phyloP scores from a whole-genome alignment of 78 protist genomes.

The Salpingoeca rosetta region DNA sequence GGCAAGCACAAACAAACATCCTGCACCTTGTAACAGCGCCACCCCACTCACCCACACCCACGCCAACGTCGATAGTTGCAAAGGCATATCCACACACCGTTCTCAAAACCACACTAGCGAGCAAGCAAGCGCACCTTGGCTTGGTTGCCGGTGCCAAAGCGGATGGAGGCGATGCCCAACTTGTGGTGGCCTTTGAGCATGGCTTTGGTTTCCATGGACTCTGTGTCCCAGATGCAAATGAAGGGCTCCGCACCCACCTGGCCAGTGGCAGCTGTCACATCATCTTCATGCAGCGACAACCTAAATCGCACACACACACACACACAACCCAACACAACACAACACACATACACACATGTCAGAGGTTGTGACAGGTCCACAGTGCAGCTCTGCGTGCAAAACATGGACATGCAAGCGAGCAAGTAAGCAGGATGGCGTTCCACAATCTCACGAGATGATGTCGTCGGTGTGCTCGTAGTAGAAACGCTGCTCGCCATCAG shows the following conservation, averaged over 20 bases:
- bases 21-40: background rate
- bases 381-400: too few species aligned
- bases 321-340: background rate
- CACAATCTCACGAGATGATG: background rate
- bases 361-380: background rate
- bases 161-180: background rate
- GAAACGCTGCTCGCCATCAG: too few species aligned
- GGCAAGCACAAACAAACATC: too few species aligned
- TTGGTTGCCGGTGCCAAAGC: background rate
- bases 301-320: too few species aligned
- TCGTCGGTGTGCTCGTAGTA: background rate
- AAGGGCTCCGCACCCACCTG: background rate
- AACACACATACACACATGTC: background rate
- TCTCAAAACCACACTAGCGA: too few species aligned
- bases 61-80: background rate
- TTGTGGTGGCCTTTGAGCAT: background rate
- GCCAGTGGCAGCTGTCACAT: background rate
- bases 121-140: background rate
- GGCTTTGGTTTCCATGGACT: background rate
- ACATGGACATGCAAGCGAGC: too few species aligned
- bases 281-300: background rate
- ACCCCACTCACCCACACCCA: background rate
- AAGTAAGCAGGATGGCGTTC: too few species aligned
- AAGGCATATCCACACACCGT: background rate
- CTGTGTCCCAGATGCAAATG: background rate